Base-by-base conservation (phyloP, 768 basidiomycete genomes). In the Boletales sp. region DNA sequence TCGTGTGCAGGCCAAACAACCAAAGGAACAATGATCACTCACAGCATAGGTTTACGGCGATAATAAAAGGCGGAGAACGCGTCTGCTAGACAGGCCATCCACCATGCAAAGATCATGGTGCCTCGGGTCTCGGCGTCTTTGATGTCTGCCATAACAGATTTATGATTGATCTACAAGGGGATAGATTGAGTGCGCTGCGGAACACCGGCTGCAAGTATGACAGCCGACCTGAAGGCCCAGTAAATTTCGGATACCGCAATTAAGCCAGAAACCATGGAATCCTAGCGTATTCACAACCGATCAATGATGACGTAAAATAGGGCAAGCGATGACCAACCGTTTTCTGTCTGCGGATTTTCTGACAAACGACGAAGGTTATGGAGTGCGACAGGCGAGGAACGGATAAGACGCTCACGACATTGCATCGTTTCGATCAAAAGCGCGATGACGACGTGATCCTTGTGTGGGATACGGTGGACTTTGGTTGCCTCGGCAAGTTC, bases 51-150 rank as follows among this genome's bases (percentile, higher is more conserved):
- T 69, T 92, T 91, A 54, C 86, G 78, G 53, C 90, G 81, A 70
- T 92, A 90, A 68, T 91, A 93, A 30, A 83, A 83, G 29, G 90
- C 80, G 24, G 82, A 81, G 69, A 87, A 91, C 8, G 90, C 89
- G 61, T 97, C 94, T 31, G 81, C 77, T 40, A 93, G 73, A 67
- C 86, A 89, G 8, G 91, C 85, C 81, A 93, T 87, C 91, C 93
- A 94, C 87, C 92, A 94, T 2, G 91, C 86, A 62, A 91, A 93
- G 45, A 89, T 86, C 84, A 92, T 88, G 7, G 86, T 90, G 21
- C 87, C 86, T 45, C 86, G 81, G 43, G 76, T 82, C 60, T 90
- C 89, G 36, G 81, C 75, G 62, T 90, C 87, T 54, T 80, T 76
- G 55, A 90, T 87, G 51, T 76, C 81, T 10, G 79, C 75, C 73